phyloP scores from a whole-genome alignment of 371 early-diverging fungal genomes.

The Circinella minor region DNA sequence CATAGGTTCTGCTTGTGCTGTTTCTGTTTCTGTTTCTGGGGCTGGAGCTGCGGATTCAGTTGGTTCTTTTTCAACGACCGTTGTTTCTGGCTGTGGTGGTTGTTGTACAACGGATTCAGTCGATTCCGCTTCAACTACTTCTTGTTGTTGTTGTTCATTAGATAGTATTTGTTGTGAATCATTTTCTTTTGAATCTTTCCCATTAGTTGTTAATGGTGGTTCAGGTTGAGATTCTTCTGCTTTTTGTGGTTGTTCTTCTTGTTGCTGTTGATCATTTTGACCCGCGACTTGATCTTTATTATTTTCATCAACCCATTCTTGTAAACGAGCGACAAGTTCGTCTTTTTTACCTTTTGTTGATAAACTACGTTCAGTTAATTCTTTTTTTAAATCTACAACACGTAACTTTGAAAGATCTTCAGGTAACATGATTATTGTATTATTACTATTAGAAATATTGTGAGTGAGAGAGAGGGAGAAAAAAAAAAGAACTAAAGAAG shows the following conservation, averaged over 20 bases:
- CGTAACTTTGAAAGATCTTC: conserved; percentile 32
- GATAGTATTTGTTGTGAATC: not conserved
- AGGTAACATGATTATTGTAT: conserved; percentile 14
- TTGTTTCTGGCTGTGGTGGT: not conserved
- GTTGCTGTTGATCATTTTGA: conserved; percentile 11
- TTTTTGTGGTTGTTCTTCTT: conserved; percentile 11
- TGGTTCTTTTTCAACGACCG: not conserved
- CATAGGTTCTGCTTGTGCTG: conserved; percentile 5
- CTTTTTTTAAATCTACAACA: conserved; percentile 72
- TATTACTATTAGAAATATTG: not conserved
- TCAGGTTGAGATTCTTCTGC: not conserved
- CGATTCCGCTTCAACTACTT: not conserved
- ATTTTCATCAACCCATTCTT: conserved; percentile 53
- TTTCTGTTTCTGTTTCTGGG: not conserved
- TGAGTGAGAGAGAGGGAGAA: not conserved
- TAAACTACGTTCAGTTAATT: conserved; percentile 62
- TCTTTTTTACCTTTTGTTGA: conserved; percentile 76
- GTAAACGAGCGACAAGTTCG: conserved; percentile 69
- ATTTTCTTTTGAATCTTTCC: not conserved
- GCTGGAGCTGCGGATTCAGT: not conserved
- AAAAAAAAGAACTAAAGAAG: too few relatives aligned
- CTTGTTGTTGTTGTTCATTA: not conserved
- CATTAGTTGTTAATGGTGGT: not conserved
- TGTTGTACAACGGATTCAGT: not conserved
- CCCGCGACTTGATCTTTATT: conserved; percentile 15